These are phyloP conservation scores for Podila minutissima DNA, from an alignment of 192 early-diverging fungal species.

Conservation along the genomic window DNA sequence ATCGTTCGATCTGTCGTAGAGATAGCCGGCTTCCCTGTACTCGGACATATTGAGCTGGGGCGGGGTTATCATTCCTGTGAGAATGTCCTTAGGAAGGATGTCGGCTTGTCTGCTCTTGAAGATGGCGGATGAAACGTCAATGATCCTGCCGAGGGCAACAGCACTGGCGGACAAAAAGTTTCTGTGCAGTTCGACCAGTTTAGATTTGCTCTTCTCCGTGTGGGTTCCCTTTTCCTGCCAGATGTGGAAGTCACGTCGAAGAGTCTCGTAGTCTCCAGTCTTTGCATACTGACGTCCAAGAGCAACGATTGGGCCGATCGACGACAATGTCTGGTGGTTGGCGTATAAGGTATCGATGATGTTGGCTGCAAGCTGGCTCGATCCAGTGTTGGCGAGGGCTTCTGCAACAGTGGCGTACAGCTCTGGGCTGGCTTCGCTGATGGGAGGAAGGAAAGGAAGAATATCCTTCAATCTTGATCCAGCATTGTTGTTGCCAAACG, in stretches of 20 bases:
- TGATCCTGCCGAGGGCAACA: slow-evolving; percentile 25
- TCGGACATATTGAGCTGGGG: slow-evolving; percentile 22
- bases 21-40: slow-evolving; percentile 15
- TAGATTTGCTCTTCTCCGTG: not conserved
- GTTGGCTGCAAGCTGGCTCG: slow-evolving; percentile 1
- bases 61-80: slow-evolving; percentile 27
- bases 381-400: slow-evolving; percentile 35
- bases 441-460: slow-evolving; percentile 9
- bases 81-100: slow-evolving; percentile 22
- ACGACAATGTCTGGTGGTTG: slow-evolving; percentile 8
- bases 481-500: slow-evolving; percentile 23
- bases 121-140: slow-evolving; percentile 5
- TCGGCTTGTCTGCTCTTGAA: slow-evolving; percentile 26
- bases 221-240: slow-evolving; percentile 17
- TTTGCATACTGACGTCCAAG: slow-evolving; percentile 39
- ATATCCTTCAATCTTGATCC: slow-evolving; percentile 5
- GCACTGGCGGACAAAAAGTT: slow-evolving; percentile 16
- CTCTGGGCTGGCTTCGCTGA: not conserved
- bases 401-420: slow-evolving; percentile 14
- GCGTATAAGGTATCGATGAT: slow-evolving; percentile 20
- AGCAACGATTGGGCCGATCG: slow-evolving; percentile 17
- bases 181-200: not conserved
- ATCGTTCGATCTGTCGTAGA: slow-evolving; percentile 6
- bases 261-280: slow-evolving; percentile 29
- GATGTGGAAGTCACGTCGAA: slow-evolving; percentile 10